Conservation (phyloP, 192 early-diverging fungal species). For the Phycomyces blakesleeanus region DNA sequence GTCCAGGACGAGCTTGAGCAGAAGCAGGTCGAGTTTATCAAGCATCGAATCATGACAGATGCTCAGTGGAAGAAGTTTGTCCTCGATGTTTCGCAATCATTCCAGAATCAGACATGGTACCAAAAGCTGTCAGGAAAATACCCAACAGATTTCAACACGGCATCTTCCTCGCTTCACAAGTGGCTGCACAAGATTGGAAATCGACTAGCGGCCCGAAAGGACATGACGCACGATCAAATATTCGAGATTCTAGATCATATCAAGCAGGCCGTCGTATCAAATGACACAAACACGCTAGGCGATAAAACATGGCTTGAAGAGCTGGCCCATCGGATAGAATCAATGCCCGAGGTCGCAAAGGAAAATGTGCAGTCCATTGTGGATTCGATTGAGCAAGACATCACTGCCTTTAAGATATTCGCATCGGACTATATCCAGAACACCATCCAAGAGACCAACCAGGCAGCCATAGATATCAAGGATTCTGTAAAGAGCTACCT, state of each 20-base stretch:
- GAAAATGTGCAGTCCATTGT: neutral
- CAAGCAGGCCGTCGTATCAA: neutral
- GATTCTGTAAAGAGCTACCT: neutral
- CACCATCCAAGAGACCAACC: neutral
- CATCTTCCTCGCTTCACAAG: neutral
- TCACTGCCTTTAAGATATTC: neutral
- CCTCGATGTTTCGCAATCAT: neutral
- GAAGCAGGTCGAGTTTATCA: neutral
- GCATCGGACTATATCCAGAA: constrained; percentile 1
- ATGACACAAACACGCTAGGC: neutral
- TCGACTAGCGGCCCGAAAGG: neutral
- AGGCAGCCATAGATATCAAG: neutral
- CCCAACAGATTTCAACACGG: neutral
- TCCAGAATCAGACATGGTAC: constrained; percentile 9
- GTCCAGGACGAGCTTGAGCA: constrained; percentile 9
- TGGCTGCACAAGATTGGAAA: neutral
- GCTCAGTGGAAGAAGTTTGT: constrained; percentile 3
- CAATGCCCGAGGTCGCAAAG: constrained; percentile 1
- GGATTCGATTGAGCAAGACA: neutral
- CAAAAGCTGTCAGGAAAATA: neutral
- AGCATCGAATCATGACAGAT: constrained; percentile 10
- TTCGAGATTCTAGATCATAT: constrained; percentile 2
- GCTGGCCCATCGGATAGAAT: neutral
- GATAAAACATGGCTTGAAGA: constrained; percentile 1
- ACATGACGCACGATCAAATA: neutral